These are phyloP conservation scores for Boeremia exigua DNA, from an alignment of 2,329 filamentous ascomycete genomes.

Conservation along the genomic window DNA sequence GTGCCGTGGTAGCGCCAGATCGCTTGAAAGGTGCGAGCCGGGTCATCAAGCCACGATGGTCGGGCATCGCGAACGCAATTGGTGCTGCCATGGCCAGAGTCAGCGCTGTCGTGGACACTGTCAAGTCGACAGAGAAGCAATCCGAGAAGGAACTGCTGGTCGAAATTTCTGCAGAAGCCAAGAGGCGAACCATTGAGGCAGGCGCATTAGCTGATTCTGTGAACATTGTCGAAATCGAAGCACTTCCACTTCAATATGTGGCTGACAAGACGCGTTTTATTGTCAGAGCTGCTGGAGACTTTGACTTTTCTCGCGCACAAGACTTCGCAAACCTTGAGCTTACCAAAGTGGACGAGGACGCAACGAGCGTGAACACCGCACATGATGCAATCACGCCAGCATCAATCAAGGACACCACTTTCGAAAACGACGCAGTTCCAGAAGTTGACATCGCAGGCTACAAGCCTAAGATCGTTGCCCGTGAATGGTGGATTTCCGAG, in stretches of 20 bases:
- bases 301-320: constrained; percentile 46
- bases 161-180: constrained; percentile 48
- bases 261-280: constrained; percentile 58
- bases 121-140: constrained; percentile 48
- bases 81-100: constrained; percentile 68
- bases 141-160: constrained; percentile 42
- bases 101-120: constrained; percentile 53
- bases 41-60: constrained; percentile 63
- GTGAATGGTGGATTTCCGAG: constrained; percentile 55
- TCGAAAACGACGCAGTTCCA: constrained; percentile 22
- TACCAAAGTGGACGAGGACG: constrained; percentile 26
- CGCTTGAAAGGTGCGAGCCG: constrained; percentile 62
- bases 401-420: constrained; percentile 21
- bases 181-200: constrained; percentile 48
- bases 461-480: constrained; percentile 46
- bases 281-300: constrained; percentile 63
- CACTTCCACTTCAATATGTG: constrained; percentile 63
- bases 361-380: constrained; percentile 4
- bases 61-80: constrained; percentile 68
- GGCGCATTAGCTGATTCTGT: constrained; percentile 44
- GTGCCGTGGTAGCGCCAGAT: constrained; percentile 64
- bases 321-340: constrained; percentile 36
- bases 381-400: constrained; percentile 19
- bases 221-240: constrained; percentile 48
- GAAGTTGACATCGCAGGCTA: constrained; percentile 46